These are phyloP conservation scores for Penicillium occitanis DNA, from an alignment of 2,329 filamentous ascomycete genomes.

Conservation along the genomic window DNA sequence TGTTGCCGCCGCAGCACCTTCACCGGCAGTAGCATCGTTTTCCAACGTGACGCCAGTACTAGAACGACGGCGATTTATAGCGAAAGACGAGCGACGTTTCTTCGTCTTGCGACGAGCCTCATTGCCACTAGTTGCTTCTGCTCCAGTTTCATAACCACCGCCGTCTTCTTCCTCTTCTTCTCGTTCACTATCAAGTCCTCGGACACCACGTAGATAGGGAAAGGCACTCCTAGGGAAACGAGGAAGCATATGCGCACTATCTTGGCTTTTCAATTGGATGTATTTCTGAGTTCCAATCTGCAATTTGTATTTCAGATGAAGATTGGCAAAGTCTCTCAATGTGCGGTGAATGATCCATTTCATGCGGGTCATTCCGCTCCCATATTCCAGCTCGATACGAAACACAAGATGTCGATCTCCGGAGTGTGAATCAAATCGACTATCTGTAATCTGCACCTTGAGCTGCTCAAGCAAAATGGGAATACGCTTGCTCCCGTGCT, in stretches of 20 bases:
- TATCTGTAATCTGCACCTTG: slow-evolving; percentile 83
- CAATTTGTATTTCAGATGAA: slow-evolving; percentile 91
- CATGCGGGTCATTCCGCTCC: slow-evolving; percentile 93
- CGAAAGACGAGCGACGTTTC: slow-evolving; percentile 57
- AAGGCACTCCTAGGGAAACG: slow-evolving; percentile 87
- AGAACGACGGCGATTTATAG: slow-evolving; percentile 59
- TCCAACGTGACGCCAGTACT: slow-evolving; percentile 48
- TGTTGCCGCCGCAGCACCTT: slow-evolving; percentile 43
- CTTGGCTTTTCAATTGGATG: slow-evolving; percentile 66
- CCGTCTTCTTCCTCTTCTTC: slow-evolving; percentile 63
- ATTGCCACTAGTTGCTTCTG: slow-evolving; percentile 68
- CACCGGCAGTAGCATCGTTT: slow-evolving; percentile 36
- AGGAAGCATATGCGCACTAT: slow-evolving; percentile 74
- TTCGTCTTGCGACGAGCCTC: slow-evolving; percentile 58
- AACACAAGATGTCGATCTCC: slow-evolving; percentile 78
- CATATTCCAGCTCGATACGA: slow-evolving; percentile 91
- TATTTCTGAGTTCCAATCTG: slow-evolving; percentile 81
- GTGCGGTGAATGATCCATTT: slow-evolving; percentile 90
- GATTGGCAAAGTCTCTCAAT: slow-evolving; percentile 83
- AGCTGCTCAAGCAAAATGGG: slow-evolving; percentile 93
- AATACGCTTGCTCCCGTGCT: slow-evolving; percentile 91
- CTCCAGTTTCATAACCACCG: slow-evolving; percentile 50
- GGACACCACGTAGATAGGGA: slow-evolving; percentile 79
- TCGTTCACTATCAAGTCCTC: slow-evolving; percentile 76
- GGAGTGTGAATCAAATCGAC: slow-evolving; percentile 60